Evolutionary conservation across 768 basidiomycete species (phyloP).

Genomic region (Sporobolomyces phaffii): DNA sequence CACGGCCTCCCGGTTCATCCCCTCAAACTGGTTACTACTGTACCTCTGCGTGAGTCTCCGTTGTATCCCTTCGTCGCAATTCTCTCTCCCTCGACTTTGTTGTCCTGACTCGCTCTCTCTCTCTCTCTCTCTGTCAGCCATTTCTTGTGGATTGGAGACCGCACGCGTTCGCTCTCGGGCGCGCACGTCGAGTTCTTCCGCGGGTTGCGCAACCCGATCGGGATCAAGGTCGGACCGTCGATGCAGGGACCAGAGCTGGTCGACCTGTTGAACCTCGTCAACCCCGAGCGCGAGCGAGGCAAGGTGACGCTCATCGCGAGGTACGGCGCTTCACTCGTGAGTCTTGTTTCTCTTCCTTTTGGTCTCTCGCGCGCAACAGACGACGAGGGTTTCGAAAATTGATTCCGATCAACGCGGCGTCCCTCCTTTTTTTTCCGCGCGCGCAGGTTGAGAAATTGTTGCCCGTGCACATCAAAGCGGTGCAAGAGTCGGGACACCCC

Average conservation of each 20-base stretch:
- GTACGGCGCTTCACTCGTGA: constrained; percentile 80
- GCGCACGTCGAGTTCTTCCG: constrained; percentile 92
- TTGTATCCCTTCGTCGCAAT: not conserved
- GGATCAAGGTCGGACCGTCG: constrained; percentile 89
- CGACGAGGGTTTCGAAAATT: too few relatives aligned
- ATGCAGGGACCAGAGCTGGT: constrained; percentile 75
- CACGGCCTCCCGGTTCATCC: not conserved
- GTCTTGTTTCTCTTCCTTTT: not conserved
- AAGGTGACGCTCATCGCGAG: constrained; percentile 84
- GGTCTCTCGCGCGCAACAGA: too few relatives aligned
- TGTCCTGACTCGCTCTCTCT: not conserved
- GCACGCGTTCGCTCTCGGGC: constrained; percentile 81
- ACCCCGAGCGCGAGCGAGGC: constrained; percentile 74
- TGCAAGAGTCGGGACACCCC: constrained; percentile 72
- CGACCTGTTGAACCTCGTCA: constrained; percentile 69
- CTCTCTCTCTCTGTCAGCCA: too few relatives aligned
- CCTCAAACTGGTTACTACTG: constrained; percentile 31
- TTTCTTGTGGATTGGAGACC: constrained; percentile 95
- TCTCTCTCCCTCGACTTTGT: constrained; percentile 42
- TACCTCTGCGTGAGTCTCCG: constrained; percentile 15
- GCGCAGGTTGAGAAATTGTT: constrained; percentile 72
- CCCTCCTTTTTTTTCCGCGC: too few relatives aligned
- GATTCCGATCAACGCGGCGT: too few relatives aligned
- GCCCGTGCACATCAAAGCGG: constrained; percentile 70
- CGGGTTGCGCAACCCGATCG: constrained; percentile 86